Evolutionary conservation across 805 yeast genomes (phyloP).

Genomic region (Maudiozyma pseudohumilis): DNA sequence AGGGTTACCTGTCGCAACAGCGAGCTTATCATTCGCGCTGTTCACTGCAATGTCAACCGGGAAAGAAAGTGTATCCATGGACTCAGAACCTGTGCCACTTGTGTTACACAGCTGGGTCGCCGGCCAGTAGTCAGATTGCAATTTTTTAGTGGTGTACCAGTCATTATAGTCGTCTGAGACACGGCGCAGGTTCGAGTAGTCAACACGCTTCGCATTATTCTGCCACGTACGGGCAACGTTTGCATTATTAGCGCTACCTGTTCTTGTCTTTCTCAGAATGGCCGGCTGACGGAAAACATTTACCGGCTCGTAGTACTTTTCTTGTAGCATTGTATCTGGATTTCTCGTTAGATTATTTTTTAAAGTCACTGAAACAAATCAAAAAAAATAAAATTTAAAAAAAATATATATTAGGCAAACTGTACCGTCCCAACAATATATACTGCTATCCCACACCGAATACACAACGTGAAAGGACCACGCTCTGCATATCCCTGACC

Average conservation of each 20-base stretch:
- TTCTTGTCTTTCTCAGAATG: slow-evolving; percentile 4
- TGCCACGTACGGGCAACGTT: slow-evolving; percentile 16
- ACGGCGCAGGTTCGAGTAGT: slow-evolving; percentile 19
- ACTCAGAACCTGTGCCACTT: neutral
- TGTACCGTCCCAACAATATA: neutral
- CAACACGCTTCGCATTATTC: slow-evolving; percentile 12
- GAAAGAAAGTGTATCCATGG: too few species aligned
- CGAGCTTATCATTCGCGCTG: slow-evolving; percentile 6
- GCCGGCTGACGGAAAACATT: slow-evolving; percentile 24
- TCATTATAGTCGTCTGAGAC: slow-evolving; percentile 25
- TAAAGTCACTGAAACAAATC: too few species aligned
- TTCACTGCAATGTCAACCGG: slow-evolving; percentile 10
- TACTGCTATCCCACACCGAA: neutral
- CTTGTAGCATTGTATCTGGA: neutral
- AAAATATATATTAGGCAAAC: neutral
- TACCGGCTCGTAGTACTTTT: slow-evolving; percentile 17
- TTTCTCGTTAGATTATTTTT: too few species aligned
- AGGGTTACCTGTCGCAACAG: slow-evolving; percentile 13
- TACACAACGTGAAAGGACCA: neutral
- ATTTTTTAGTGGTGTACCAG: slow-evolving; percentile 18
- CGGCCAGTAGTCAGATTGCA: slow-evolving; percentile 21
- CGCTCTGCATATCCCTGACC: neutral
- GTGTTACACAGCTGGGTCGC: slow-evolving; percentile 3
- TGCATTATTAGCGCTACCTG: neutral
- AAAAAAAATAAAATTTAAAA: neutral